These are phyloP conservation scores for Kodamaea ohmeri DNA, from an alignment of 1,139 yeast genomes.

Conservation along the genomic window DNA sequence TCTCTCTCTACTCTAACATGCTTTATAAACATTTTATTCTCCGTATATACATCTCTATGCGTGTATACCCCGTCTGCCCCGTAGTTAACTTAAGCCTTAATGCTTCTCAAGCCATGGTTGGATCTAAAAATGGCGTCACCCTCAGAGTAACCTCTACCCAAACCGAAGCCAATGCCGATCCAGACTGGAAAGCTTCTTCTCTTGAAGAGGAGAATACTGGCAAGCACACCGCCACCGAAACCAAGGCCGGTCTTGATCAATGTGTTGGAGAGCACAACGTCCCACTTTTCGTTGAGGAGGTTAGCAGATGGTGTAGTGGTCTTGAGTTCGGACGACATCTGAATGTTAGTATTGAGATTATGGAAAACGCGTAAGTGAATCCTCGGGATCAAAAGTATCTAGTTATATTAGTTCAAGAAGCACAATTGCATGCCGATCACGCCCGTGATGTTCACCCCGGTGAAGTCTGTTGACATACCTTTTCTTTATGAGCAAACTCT, in stretches of 20 bases:
- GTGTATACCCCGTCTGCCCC: too few species aligned
- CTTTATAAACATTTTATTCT: conserved; percentile 1
- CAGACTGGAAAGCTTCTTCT: conserved; percentile 97
- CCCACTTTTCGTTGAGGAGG: conserved; percentile 90
- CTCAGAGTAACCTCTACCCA: conserved; percentile 96
- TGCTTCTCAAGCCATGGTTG: conserved; percentile 67
- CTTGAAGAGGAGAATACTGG: conserved; percentile 85
- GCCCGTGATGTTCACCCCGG: too few species aligned
- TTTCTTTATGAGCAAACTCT: conserved; percentile 6
- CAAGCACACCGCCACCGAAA: conserved; percentile 92
- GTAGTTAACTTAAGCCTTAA: conserved; percentile 48
- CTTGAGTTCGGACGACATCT: conserved; percentile 19
- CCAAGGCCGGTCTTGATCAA: conserved; percentile 97
- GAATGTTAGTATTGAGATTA: conserved; percentile 3
- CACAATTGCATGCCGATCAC: too few species aligned
- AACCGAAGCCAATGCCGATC: conserved; percentile 94
- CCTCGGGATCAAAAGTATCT: too few species aligned
- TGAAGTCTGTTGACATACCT: conserved; percentile 1
- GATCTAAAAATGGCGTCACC: conserved; percentile 96
- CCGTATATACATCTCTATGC: conserved; percentile 1
- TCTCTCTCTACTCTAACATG: background rate
- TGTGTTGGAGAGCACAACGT: conserved; percentile 90
- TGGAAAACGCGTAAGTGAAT: too few species aligned
- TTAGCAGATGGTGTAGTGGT: conserved; percentile 47
- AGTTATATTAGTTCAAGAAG: too few species aligned